These are phyloP conservation scores for Trametes cingulata DNA, from an alignment of 768 basidiomycete genomes.

Conservation along the genomic window DNA sequence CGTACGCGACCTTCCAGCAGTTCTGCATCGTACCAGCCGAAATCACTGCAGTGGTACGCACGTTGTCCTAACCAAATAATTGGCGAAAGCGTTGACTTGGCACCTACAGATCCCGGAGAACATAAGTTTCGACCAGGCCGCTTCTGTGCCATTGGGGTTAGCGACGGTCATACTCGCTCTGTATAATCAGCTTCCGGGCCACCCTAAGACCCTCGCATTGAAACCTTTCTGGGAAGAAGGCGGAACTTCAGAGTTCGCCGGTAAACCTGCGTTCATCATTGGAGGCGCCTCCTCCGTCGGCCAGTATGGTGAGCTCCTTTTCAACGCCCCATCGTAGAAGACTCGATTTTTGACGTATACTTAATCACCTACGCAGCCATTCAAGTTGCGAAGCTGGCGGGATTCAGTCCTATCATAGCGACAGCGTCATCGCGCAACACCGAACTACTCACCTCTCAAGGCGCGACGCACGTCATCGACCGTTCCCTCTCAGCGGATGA, in stretches of 20 bases:
- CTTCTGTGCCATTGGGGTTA: constrained; percentile 38
- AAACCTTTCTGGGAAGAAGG: constrained; percentile 29
- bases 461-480: constrained; percentile 31
- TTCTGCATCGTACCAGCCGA: constrained; percentile 18
- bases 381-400: constrained; percentile 24
- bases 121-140: constrained; percentile 39
- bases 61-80: background rate
- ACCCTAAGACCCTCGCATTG: constrained; percentile 12
- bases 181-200: constrained; percentile 28
- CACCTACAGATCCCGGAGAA: constrained; percentile 34
- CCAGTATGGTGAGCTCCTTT: constrained; percentile 23
- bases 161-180: constrained; percentile 39
- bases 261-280: constrained; percentile 30
- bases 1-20: constrained; percentile 20
- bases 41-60: constrained; percentile 19
- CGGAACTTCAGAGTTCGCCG: constrained; percentile 32
- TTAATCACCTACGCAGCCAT: constrained; percentile 12
- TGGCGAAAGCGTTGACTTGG: background rate
- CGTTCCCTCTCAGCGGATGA: constrained; percentile 17
- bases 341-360: background rate
- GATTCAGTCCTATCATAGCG: background rate
- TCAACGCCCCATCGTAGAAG: background rate
- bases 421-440: constrained; percentile 29
- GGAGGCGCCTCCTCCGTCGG: constrained; percentile 31
- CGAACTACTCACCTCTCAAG: constrained; percentile 18